Base-by-base conservation (phyloP, 257 asterid genomes). In the Anisodus acutangulus region DNA sequence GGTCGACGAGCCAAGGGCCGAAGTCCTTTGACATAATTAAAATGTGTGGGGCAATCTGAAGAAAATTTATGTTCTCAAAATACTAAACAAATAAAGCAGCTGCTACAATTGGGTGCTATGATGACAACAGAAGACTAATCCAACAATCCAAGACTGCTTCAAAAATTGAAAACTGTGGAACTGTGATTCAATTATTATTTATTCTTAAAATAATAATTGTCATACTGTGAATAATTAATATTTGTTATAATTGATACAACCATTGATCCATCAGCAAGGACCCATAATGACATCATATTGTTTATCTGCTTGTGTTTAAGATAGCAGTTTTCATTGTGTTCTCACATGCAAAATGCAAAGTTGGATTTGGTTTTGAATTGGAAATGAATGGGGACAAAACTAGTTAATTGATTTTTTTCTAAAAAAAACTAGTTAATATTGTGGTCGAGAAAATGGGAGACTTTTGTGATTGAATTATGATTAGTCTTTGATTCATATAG, bases 1-100 rank as follows among this genome's bases (percentile, higher is more conserved):
- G 85, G 94, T 91, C 90, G 89, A 90, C 89, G 91, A 92, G 95
- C 91, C 81, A 91, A 82, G 59, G 5, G 47, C 72, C 85, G 82
- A 83, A 83, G 87, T 85, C 43, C 87, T 62, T 88, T 62, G 60
- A 84, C 83, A 89, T 89, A 78, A 89, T 85, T 88, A 85, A 83
- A 62, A 69, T 53, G 82, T 85, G 89, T 82, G 88, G 85, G 82
- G 9, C 79, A 57, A 87, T 80, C 17, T 82, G 80, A 84, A 84
- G 81, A 60, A 83, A 78, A 72, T 66, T 1, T 80, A 51, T 79
- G 45, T 62, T 83, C 87, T 85, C 69, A 88, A 87, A 84, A 88
- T 83, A 86, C 85, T 85, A 89, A 83, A 90, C 88, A 88, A 86
- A 54, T 49, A 26, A 22, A 74, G 17, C 81, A 22, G 43, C 60